phyloP scores from a whole-genome alignment of 2,329 filamentous ascomycete species.

The Alternaria dauci region DNA sequence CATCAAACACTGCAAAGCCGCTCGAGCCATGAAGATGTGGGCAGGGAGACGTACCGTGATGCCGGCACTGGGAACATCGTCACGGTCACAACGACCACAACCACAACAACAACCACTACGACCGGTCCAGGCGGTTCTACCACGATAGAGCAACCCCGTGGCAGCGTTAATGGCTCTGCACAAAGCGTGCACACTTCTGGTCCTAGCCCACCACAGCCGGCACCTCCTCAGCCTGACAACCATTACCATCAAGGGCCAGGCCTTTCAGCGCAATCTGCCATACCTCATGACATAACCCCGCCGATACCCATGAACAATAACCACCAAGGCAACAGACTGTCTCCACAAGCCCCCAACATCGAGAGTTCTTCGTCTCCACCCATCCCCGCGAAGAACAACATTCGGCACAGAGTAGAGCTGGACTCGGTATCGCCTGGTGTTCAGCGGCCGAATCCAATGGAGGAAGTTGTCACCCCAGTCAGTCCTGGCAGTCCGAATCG shows the following conservation, averaged over 20 bases:
- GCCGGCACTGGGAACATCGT: slow-evolving; percentile 45
- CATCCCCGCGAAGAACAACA: slow-evolving; percentile 48
- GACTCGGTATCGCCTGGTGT: slow-evolving; percentile 45
- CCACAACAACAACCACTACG: slow-evolving; percentile 48
- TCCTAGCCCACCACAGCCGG: slow-evolving; percentile 45
- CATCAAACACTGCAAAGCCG: slow-evolving; percentile 26
- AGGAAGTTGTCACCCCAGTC: slow-evolving; percentile 33
- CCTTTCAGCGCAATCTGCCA: slow-evolving; percentile 23
- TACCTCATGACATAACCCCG: slow-evolving; percentile 17
- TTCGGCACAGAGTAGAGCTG: slow-evolving; percentile 46
- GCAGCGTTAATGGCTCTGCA: slow-evolving; percentile 23
- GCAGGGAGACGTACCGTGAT: slow-evolving; percentile 44
- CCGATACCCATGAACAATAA: slow-evolving; percentile 9
- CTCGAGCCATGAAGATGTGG: slow-evolving; percentile 37
- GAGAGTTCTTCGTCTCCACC: slow-evolving; percentile 38
- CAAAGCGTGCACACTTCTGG: slow-evolving; percentile 45
- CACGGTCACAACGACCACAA: slow-evolving; percentile 48
- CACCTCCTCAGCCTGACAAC: slow-evolving; percentile 27
- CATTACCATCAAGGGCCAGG: slow-evolving; percentile 22
- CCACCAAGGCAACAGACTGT: slow-evolving; percentile 6
- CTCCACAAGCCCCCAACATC: slow-evolving; percentile 19
- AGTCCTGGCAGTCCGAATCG: slow-evolving; percentile 40
- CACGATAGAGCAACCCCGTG: slow-evolving; percentile 42
- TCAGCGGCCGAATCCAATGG: slow-evolving; percentile 45
- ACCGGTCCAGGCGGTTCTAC: slow-evolving; percentile 47